Base-by-base conservation (phyloP, 2,329 filamentous ascomycete species). In the Aspergillus thermomutatus region DNA sequence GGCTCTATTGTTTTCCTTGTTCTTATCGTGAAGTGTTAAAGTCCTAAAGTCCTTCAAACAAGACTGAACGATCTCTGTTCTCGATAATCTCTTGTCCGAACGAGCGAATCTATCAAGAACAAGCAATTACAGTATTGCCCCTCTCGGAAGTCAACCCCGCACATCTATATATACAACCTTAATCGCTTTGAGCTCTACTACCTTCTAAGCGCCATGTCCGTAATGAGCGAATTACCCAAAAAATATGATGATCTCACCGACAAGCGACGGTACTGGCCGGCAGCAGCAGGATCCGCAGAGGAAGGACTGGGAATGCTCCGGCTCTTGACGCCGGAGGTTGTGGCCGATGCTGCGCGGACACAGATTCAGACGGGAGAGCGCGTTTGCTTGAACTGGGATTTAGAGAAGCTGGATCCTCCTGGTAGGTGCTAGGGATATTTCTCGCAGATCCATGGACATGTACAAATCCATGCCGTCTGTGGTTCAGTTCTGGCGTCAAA, bases 351-450 rank as follows among this genome's bases (percentile, higher is more conserved):
- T 0, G 83, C 83, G 0, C 71, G 74, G 4, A 75, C 75, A 4
- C 79, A 83, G 64, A 84, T 86, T 62, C 73, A 75, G 43, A 80
- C 78, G 0, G 83, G 83, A 21, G 74, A 77, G 49, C 77, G 82
- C 25, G 77, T 84, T 23, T 80, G 80, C 50, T 69, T 86, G 25
- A 81, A 82, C 40, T 86, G 83, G 83, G 78, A 82, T 27, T 69
- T 86, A 41, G 78, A 79, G 50, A 84, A 85, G 63, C 70, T 85
- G 1, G 80, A 83, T n/a, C 69, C 68, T 11, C 71, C 72, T 53
- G 71, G 70, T 72, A 64, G 5, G 45, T 31, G 8, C n/a, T 45
- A 45, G 41, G 10, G 41, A 23, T 9, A 10, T 19, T 17, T 6
- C 14, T 7, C 31, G 31, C 31, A 37, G 14, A 14, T 7, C 14